Percentiles rank a stretch among this genome's conserved stretches.
Evolutionary conservation across 192 early-diverging fungal genomes (phyloP).

Genomic region (Coemansia sp.): DNA sequence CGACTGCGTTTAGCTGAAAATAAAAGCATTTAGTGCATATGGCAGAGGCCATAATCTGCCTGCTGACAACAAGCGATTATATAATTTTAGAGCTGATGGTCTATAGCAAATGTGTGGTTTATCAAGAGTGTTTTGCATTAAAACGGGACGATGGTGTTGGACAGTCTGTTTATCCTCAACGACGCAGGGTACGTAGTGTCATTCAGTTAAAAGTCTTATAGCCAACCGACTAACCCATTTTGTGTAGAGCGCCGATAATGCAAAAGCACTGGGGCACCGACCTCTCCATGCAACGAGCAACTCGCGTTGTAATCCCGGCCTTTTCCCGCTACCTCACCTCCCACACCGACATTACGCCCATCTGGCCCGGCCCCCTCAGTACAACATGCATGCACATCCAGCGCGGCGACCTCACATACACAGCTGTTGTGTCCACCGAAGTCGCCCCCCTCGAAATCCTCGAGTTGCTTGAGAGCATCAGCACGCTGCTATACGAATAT

Average conservation of each 20-base stretch:
- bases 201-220: background rate
- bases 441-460: conserved; percentile 81
- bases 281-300: conserved; percentile 60
- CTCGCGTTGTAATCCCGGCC: conserved; percentile 61
- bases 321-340: conserved; percentile 56
- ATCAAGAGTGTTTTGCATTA: no score
- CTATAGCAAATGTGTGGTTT: no score
- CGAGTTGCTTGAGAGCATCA: conserved; percentile 78
- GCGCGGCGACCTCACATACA: conserved; percentile 70
- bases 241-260: conserved; percentile 72
- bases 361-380: conserved; percentile 28
- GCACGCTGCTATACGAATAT: conserved; percentile 79
- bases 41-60: background rate
- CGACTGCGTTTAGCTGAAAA: background rate
- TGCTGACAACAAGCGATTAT: background rate
- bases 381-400: conserved; percentile 41
- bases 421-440: conserved; percentile 71
- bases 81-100: no score
- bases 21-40: no score
- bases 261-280: conserved; percentile 82
- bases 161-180: conserved; percentile 71
- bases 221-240: background rate
- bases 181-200: conserved; percentile 53
- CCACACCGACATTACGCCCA: conserved; percentile 32
- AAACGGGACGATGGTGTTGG: conserved; percentile 48